Base-by-base conservation (phyloP, 306 rosid genomes). In the Cyclanthera cordifolia region DNA sequence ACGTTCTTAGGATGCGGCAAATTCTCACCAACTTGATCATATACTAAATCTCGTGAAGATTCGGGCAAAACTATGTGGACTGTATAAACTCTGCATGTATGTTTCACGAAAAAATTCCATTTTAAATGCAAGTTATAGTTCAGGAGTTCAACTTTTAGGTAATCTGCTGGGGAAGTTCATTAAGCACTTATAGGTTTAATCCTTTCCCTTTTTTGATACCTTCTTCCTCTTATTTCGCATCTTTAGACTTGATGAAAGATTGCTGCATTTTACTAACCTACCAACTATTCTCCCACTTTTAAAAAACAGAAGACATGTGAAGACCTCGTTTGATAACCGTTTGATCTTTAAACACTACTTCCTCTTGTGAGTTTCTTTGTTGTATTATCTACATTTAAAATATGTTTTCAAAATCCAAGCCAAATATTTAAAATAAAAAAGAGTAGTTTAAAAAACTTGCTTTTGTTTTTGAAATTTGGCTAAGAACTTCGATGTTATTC, bases 1-100 rank as follows among this genome's bases (percentile, higher is more conserved):
- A 89, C 73, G 97, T 92, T 75, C 82, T 92, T 74, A 85, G 97
- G 81, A 84, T 92, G 75, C 84, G 97, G 67, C 97, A 92, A 81
- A 89, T 85, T 34, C 95, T 92, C 60, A 92, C 97, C 28, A 92
- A 92, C 81, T 84, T 92, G 77, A 76, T 84, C 81, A 85, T 94
- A 96, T 91, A 88, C 70, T 50, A 0, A 57, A 49, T 41, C 37
- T 74, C 10, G 7, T 51, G 45, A 34, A 41, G 47, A 27, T 34
- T 74, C 6, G 30, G 16, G 43, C 51, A 34, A 30, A 3, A 46
- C 20, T 24, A 37, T 20, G 6, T 21, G 13, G 37, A 64, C 52
- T 43, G 69, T 8, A 45, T 21, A 23, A 65, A 23, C 41, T 43
- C 12, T 65, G 20, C 53, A 23, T 17, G 28, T 6, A 27, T 57